Conservation (phyloP, 2,329 filamentous ascomycete genomes). For the Sporothrix brasiliensis region DNA sequence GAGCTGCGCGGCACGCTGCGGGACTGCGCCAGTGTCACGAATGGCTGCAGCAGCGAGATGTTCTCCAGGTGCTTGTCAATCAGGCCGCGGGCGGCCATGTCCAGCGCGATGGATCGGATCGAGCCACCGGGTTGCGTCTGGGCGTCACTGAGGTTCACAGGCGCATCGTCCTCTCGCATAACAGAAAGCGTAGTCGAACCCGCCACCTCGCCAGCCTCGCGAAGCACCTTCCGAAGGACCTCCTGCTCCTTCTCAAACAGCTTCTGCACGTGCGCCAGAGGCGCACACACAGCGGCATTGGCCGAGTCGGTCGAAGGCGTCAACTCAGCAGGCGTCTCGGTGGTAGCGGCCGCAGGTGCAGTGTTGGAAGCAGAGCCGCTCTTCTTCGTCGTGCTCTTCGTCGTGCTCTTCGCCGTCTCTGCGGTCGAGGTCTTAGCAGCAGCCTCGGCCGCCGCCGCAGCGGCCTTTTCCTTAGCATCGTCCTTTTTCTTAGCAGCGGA, state of each 20-base stretch:
- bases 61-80: constrained; percentile 26
- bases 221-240: constrained; percentile 23
- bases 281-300: not conserved
- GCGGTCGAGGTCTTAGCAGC: not conserved
- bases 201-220: constrained; percentile 25
- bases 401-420: constrained; percentile 23
- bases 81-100: constrained; percentile 33
- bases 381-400: constrained; percentile 26
- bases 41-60: constrained; percentile 27
- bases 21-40: constrained; percentile 9
- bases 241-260: constrained; percentile 30
- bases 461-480: constrained; percentile 23
- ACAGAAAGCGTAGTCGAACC: constrained; percentile 26
- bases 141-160: not conserved
- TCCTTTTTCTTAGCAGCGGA: constrained; percentile 27
- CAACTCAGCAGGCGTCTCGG: not conserved
- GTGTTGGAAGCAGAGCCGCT: not conserved
- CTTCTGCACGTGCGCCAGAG: constrained; percentile 11
- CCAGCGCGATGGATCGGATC: constrained; percentile 35
- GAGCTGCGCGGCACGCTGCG: not conserved
- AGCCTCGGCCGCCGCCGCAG: not conserved
- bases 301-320: not conserved
- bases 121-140: constrained; percentile 15
- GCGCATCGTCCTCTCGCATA: not conserved
- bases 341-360: not conserved